Conservation (phyloP, 2,329 filamentous ascomycete genomes). For the Epichloe coenophiala region DNA sequence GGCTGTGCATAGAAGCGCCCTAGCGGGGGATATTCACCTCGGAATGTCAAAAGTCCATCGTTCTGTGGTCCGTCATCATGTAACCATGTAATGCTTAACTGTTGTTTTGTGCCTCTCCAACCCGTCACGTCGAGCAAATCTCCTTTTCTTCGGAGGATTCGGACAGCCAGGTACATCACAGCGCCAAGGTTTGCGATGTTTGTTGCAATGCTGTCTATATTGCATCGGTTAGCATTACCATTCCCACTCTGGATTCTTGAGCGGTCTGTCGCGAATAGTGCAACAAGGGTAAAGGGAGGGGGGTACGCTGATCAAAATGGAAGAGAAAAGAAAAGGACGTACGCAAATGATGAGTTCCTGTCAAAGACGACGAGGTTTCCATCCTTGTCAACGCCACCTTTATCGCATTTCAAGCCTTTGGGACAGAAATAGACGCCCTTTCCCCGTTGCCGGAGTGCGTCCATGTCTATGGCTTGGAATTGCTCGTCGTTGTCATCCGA, state of each 20-base stretch:
- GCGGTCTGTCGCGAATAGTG: background rate
- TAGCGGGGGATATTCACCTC: too few species aligned
- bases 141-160: slow-evolving; percentile 27
- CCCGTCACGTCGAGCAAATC: slow-evolving; percentile 27
- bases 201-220: slow-evolving; percentile 28
- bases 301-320: background rate
- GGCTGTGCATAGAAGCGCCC: too few species aligned
- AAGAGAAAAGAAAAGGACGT: slow-evolving; percentile 7
- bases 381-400: slow-evolving; percentile 26
- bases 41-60: background rate
- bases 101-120: slow-evolving; percentile 27
- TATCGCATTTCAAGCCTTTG: slow-evolving; percentile 21
- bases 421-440: slow-evolving; percentile 26
- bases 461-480: slow-evolving; percentile 24
- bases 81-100: slow-evolving; percentile 23
- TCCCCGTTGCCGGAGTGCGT: slow-evolving; percentile 24
- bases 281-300: background rate
- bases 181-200: slow-evolving; percentile 28
- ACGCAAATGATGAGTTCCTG: slow-evolving; percentile 29
- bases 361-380: slow-evolving; percentile 26
- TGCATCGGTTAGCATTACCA: slow-evolving; percentile 1
- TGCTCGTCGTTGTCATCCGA: slow-evolving; percentile 19
- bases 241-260: background rate
- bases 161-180: slow-evolving; percentile 26
- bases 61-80: slow-evolving; percentile 9